phyloP scores from a whole-genome alignment of 2,329 filamentous ascomycete species.

The Pseudogymnoascus verrucosus region DNA sequence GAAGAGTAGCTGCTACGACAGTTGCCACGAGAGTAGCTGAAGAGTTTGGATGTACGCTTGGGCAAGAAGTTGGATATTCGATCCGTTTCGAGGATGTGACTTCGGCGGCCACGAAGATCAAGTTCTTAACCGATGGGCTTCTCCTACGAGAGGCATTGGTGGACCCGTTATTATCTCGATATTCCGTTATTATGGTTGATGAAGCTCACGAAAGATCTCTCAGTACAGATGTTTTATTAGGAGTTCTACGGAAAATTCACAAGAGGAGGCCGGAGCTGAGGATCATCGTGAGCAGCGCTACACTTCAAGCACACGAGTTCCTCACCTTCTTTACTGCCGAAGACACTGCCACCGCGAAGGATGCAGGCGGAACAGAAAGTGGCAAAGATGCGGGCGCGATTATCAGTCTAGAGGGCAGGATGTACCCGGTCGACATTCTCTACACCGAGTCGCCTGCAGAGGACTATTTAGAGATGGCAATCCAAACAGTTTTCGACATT shows the following conservation, averaged over 20 bases:
- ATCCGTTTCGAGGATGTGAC: conserved; percentile 90
- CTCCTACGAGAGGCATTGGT: conserved; percentile 87
- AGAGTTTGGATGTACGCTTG: conserved; percentile 76
- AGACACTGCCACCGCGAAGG: conserved; percentile 21
- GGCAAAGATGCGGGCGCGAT: conserved; percentile 49
- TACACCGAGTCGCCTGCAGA: conserved; percentile 72
- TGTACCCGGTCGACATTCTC: conserved; percentile 80
- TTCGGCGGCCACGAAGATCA: conserved; percentile 76
- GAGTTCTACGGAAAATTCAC: conserved; percentile 82
- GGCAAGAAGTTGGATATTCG: conserved; percentile 87
- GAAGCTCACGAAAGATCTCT: conserved; percentile 92
- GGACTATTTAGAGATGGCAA: conserved; percentile 76
- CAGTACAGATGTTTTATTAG: conserved; percentile 84
- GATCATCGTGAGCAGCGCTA: conserved; percentile 89
- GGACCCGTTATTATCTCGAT: conserved; percentile 81
- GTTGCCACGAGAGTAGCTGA: conserved; percentile 84
- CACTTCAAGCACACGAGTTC: conserved; percentile 82
- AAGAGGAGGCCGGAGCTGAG: conserved; percentile 72
- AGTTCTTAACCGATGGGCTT: conserved; percentile 91
- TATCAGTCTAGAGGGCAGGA: conserved; percentile 77
- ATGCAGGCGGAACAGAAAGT: conserved; percentile 17
- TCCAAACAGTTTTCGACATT: conserved; percentile 81
- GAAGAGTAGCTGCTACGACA: conserved; percentile 82
- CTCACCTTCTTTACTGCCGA: conserved; percentile 60
- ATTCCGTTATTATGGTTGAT: conserved; percentile 96